Evolutionary conservation across 768 basidiomycete species (phyloP).

Genomic region (Rhizopogon sp.): DNA sequence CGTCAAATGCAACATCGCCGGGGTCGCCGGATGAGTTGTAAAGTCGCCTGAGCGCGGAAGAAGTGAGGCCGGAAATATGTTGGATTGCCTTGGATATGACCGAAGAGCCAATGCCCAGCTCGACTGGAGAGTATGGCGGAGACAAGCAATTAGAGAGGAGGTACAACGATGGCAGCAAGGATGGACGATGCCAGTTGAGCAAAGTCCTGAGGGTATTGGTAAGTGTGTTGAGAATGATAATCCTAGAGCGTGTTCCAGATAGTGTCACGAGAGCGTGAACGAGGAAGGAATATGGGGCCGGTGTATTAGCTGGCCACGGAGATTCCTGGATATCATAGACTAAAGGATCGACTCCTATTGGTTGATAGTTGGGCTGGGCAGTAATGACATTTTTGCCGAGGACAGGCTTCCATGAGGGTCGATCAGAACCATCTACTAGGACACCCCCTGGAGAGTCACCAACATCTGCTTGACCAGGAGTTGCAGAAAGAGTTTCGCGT

Average conservation of each 20-base stretch:
- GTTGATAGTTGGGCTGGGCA: constrained; percentile 21
- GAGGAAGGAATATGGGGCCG: constrained; percentile 69
- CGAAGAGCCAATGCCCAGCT: constrained; percentile 66
- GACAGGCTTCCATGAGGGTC: constrained; percentile 4
- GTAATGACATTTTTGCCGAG: constrained; percentile 19
- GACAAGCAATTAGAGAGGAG: constrained; percentile 77
- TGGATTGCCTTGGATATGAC: constrained; percentile 68
- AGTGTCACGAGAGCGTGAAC: constrained; percentile 57
- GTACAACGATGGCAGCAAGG: constrained; percentile 74
- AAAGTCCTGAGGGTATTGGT: constrained; percentile 75
- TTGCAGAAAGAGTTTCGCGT: too few relatives aligned
- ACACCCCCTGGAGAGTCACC: background rate
- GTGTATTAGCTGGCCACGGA: constrained; percentile 33
- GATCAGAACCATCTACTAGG: background rate
- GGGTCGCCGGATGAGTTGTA: constrained; percentile 77
- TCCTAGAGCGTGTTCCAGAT: constrained; percentile 67
- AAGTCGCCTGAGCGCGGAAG: constrained; percentile 52
- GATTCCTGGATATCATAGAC: constrained; percentile 37
- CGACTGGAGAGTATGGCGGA: constrained; percentile 67
- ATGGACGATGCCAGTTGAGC: constrained; percentile 56
- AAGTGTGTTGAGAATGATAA: constrained; percentile 58
- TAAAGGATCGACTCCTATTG: constrained; percentile 41
- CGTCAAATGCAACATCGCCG: constrained; percentile 85
- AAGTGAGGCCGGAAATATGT: constrained; percentile 62
- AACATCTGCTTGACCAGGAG: background rate